Evolutionary conservation across 257 asterid genomes (phyloP), one percentile per base, ranked within the genome.

Genomic region (Rubia yunnanensis): DNA sequence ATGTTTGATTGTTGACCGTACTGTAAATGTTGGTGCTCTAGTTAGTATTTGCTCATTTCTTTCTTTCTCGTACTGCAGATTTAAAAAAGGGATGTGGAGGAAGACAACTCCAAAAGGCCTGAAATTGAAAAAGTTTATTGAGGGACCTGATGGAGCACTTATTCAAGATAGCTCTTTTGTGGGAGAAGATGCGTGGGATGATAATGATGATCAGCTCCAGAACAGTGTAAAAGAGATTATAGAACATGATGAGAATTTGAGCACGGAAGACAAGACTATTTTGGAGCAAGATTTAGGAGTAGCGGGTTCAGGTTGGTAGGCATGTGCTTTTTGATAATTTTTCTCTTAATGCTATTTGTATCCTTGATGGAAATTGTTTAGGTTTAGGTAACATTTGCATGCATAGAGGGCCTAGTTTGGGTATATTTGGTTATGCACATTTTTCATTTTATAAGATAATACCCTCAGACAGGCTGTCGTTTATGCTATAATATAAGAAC

Each of bases 141-240:
- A 94, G 85, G 89, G 90, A 66, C 91, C 91, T 72, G 94, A 84
- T 69, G 96, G 96, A 72, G 72, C 85, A 57, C 87, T 90, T 73
- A 70, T 94, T 56, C 97, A 85, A 67, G 99, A 94, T 76, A 79
- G 85, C 80, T 84, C 95, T 55, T 94, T 84, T 80, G 81, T 78
- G 70, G 99, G 97, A 80, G 97, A 94, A 76, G 84, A 81, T 84
- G 97, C 97, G 62, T 94, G 97, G 97, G 92, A 85, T 53, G 97
- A 86, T 78, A 92, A 57, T 15, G 39, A 84, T 46, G 89, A 78
- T 52, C 82, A 73, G 69, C 78, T 86, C 64, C 81, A 73, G 74
- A 76, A 76, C 24, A 78, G 69, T 55, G 67, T 85, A 67, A 75
- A 78, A 67, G 83, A 82, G 72, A 76, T 87, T 73, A 82, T 84